Conservation (phyloP, 495 filamentous ascomycete genomes). For the Aspergillus sclerotioniger region DNA sequence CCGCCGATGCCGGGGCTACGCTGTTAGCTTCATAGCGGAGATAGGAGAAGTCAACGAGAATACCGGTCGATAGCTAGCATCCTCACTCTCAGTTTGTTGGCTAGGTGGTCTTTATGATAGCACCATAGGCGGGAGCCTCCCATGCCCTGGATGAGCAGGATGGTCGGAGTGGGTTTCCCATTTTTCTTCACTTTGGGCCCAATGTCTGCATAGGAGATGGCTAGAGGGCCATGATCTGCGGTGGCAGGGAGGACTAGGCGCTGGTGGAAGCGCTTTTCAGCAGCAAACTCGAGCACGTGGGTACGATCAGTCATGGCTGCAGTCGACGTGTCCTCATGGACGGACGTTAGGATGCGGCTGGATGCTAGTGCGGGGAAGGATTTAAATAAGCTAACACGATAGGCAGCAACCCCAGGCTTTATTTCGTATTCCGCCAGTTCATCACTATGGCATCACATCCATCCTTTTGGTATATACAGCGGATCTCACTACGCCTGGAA, state of each 20-base stretch:
- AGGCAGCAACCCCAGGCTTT: too few relatives aligned
- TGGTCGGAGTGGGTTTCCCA: neutral
- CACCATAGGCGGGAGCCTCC: neutral
- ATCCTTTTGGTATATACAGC: too few relatives aligned
- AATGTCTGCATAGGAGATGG: neutral
- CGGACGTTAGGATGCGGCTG: too few relatives aligned
- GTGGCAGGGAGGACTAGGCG: neutral
- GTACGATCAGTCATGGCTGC: neutral
- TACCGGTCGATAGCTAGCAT: neutral
- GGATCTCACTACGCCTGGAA: neutral
- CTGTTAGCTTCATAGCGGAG: too few relatives aligned
- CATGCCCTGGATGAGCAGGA: neutral
- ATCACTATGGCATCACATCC: too few relatives aligned
- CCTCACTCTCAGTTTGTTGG: neutral
- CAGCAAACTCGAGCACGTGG: neutral
- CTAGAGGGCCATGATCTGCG: neutral
- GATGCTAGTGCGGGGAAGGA: too few relatives aligned
- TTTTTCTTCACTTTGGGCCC: neutral
- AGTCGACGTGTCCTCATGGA: neutral
- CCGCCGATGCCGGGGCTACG: neutral
- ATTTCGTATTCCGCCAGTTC: too few relatives aligned
- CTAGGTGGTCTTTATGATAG: constrained; percentile 1
- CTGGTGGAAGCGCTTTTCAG: constrained; percentile 1
- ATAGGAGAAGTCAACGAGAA: too few relatives aligned
- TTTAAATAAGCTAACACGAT: too few relatives aligned